Conservation (phyloP, 305 asterid species). For the Rubia tinctorum region DNA sequence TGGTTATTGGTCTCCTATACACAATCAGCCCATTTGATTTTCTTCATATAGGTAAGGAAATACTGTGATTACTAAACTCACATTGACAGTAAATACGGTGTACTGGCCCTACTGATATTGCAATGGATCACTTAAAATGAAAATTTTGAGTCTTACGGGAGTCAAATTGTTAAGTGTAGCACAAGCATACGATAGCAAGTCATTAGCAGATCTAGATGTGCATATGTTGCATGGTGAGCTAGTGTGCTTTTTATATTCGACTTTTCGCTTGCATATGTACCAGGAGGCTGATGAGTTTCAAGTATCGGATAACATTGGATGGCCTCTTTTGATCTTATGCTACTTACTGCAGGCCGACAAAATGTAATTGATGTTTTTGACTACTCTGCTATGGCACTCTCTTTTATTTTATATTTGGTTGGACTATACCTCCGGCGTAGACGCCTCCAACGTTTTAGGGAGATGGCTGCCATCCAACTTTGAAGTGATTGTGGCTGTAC, state of each 20-base stretch:
- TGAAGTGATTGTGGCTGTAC: slow-evolving; percentile 2
- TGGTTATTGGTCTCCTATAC: slow-evolving; percentile 61
- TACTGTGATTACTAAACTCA: slow-evolving; percentile 6
- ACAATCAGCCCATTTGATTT: slow-evolving; percentile 66
- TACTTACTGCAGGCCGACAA: slow-evolving; percentile 44
- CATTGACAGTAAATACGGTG: not conserved
- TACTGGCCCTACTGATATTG: no score
- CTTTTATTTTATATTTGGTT: slow-evolving; percentile 40
- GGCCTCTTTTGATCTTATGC: not conserved
- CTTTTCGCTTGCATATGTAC: not conserved
- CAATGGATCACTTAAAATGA: not conserved
- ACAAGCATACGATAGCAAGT: not conserved
- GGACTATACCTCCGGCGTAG: slow-evolving; percentile 48
- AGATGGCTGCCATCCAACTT: slow-evolving; percentile 33
- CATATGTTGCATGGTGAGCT: not conserved
- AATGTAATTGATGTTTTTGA: slow-evolving; percentile 50
- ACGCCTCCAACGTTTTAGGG: slow-evolving; percentile 48
- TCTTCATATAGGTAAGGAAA: slow-evolving; percentile 53
- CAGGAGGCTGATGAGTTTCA: not conserved
- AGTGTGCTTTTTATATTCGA: not conserved
- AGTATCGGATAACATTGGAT: not conserved
- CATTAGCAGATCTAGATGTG: not conserved
- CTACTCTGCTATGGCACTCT: slow-evolving; percentile 48
- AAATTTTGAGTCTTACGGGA: not conserved
- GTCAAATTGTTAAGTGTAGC: not conserved